Evolutionary conservation across 2,329 filamentous ascomycete genomes (phyloP).

Genomic region (Cordyceps fumosorosea): DNA sequence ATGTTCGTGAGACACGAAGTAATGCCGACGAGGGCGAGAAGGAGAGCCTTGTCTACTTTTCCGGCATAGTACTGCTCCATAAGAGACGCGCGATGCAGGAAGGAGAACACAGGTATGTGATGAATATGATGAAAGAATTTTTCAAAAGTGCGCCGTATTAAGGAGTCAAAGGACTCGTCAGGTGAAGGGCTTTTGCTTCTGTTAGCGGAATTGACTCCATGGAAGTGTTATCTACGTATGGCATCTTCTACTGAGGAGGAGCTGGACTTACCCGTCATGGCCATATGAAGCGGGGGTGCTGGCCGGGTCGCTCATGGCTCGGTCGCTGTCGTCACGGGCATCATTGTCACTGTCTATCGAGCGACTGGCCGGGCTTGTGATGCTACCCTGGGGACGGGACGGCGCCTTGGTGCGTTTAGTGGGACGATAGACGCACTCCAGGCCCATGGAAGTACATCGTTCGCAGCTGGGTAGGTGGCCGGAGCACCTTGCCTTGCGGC

Average conservation of each 20-base stretch:
- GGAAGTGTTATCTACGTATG: neutral
- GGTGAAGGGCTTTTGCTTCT: constrained; percentile 23
- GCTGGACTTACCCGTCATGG: constrained; percentile 27
- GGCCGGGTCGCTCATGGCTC: constrained; percentile 27
- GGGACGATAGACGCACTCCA: constrained; percentile 49
- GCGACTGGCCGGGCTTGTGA: constrained; percentile 27
- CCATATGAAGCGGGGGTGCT: constrained; percentile 29
- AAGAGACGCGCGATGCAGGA: constrained; percentile 51
- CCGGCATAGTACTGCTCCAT: constrained; percentile 53
- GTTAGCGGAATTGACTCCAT: constrained; percentile 17
- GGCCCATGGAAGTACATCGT: constrained; percentile 41
- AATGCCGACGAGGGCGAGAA: constrained; percentile 49
- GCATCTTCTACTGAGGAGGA: neutral
- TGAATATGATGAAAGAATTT: constrained; percentile 54
- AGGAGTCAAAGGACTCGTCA: constrained; percentile 40
- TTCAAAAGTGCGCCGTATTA: constrained; percentile 48
- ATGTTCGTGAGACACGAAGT: constrained; percentile 50
- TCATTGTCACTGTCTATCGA: constrained; percentile 27
- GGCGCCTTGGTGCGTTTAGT: constrained; percentile 34
- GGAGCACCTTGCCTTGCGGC: constrained; percentile 51
- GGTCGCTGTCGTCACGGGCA: constrained; percentile 28
- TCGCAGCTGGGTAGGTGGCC: constrained; percentile 51
- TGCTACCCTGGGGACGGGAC: constrained; percentile 18
- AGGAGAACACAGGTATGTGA: constrained; percentile 53
- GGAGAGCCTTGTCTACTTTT: constrained; percentile 47